Evolutionary conservation across 768 basidiomycete genomes (phyloP).

Genomic region (Fomitopsis serialis): DNA sequence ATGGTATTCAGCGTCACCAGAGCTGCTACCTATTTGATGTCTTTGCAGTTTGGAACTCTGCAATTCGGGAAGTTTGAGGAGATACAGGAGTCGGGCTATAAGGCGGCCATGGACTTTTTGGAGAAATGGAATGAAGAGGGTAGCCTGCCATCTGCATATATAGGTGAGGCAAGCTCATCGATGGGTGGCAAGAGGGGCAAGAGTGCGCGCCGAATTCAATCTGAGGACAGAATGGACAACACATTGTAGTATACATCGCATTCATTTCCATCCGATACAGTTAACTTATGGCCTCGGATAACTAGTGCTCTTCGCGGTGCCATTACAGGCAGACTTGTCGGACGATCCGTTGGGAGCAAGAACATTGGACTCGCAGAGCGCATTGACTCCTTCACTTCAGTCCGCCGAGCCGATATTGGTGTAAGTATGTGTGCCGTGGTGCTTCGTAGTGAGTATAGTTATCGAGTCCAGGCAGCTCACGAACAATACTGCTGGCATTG

Average conservation of each 20-base stretch:
- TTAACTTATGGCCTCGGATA: too few species aligned
- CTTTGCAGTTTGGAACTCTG: conserved; percentile 75
- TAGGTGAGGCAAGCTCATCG: conserved; percentile 50
- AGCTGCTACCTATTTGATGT: background rate
- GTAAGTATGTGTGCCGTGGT: too few species aligned
- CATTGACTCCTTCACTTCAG: too few species aligned
- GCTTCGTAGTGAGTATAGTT: too few species aligned
- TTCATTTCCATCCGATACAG: too few species aligned
- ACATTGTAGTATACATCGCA: background rate
- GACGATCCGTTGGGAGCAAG: too few species aligned
- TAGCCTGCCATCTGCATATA: conserved; percentile 66
- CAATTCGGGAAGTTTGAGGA: conserved; percentile 89
- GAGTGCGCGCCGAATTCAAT: conserved; percentile 73
- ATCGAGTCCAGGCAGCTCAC: too few species aligned
- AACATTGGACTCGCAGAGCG: too few species aligned
- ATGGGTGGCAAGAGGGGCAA: conserved; percentile 57
- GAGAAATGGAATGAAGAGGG: conserved; percentile 81
- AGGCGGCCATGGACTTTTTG: conserved; percentile 64
- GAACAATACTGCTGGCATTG: too few species aligned
- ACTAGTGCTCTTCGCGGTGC: too few species aligned
- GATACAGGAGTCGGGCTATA: conserved; percentile 77
- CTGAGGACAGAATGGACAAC: conserved; percentile 11
- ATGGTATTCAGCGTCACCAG: background rate
- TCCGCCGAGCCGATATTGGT: too few species aligned
- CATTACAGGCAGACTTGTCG: too few species aligned